A percentile compares a stretch with the other conserved stretches of the same genome.
phyloP scores from a whole-genome alignment of 441 rosid species.

The Kokia cookei region DNA sequence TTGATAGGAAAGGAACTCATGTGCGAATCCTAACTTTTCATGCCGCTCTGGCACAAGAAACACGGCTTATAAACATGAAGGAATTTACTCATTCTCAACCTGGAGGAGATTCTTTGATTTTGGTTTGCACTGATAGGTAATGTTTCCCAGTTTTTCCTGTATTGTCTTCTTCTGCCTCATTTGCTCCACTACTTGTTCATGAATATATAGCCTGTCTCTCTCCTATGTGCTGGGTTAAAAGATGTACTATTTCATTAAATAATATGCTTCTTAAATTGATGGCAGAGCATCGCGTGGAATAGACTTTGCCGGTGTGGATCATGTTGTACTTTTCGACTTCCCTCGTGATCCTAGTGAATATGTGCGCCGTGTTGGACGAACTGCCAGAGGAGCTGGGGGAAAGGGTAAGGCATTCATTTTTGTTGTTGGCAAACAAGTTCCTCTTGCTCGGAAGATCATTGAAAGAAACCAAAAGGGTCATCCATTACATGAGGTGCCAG shows the following conservation, averaged over 20 bases:
- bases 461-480: conserved; percentile 81
- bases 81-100: conserved; percentile 50
- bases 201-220: not conserved
- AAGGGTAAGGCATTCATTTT: conserved; percentile 73
- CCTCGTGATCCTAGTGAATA: conserved; percentile 96
- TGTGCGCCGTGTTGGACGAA: conserved; percentile 92
- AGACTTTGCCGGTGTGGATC: conserved; percentile 78
- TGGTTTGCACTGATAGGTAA: conserved; percentile 91
- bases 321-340: conserved; percentile 81
- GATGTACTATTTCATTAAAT: not conserved
- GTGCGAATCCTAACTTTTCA: conserved; percentile 71
- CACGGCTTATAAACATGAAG: conserved; percentile 65
- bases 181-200: not conserved
- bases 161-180: not conserved
- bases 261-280: conserved; percentile 5
- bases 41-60: conserved; percentile 68
- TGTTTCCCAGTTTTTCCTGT: not conserved
- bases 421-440: conserved; percentile 93
- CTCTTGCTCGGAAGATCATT: conserved; percentile 55
- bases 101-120: conserved; percentile 41
- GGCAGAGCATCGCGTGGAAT: conserved; percentile 94
- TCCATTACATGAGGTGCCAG: conserved; percentile 86
- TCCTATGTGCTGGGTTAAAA: not conserved
- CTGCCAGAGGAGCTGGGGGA: conserved; percentile 91
- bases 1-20: conserved; percentile 55